Evolutionary conservation across 2,329 filamentous ascomycete species (phyloP).

Genomic region (Fusarium penzigii): DNA sequence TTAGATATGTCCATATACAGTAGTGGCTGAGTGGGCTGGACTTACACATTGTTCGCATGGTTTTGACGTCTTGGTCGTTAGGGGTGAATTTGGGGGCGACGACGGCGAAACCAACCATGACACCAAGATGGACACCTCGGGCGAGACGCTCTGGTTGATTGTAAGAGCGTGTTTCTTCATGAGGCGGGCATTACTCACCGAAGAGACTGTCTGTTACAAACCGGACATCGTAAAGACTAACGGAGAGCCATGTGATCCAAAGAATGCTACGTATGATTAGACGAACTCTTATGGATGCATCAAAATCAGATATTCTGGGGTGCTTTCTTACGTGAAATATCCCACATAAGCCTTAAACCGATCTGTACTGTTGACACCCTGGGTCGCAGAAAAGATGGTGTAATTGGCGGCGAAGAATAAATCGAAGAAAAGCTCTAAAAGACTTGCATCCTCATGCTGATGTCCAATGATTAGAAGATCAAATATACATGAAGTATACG

Average conservation of each 20-base stretch:
- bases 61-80: constrained; percentile 36
- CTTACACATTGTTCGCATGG: constrained; percentile 45
- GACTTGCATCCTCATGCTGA: constrained; percentile 38
- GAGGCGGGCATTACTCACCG: constrained; percentile 28
- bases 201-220: constrained; percentile 66
- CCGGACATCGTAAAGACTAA: constrained; percentile 65
- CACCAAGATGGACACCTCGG: constrained; percentile 61
- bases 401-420: constrained; percentile 58
- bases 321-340: constrained; percentile 33
- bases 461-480: not conserved
- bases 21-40: not conserved
- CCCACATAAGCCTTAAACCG: constrained; percentile 39
- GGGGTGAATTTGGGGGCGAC: constrained; percentile 52
- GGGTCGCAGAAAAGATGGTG: constrained; percentile 53
- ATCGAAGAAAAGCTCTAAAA: constrained; percentile 41
- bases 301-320: rapidly evolving
- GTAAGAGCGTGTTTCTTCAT: not conserved
- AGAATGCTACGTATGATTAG: constrained; percentile 45
- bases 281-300: not conserved
- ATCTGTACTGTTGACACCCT: constrained; percentile 32
- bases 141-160: constrained; percentile 47
- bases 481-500: not conserved
- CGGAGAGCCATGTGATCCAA: constrained; percentile 70
- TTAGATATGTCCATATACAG: not conserved
- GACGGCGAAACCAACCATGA: constrained; percentile 66